Evolutionary conservation across 768 basidiomycete species (phyloP), one percentile per base, ranked within the genome.

Genomic region (Pleurotus eryngii): DNA sequence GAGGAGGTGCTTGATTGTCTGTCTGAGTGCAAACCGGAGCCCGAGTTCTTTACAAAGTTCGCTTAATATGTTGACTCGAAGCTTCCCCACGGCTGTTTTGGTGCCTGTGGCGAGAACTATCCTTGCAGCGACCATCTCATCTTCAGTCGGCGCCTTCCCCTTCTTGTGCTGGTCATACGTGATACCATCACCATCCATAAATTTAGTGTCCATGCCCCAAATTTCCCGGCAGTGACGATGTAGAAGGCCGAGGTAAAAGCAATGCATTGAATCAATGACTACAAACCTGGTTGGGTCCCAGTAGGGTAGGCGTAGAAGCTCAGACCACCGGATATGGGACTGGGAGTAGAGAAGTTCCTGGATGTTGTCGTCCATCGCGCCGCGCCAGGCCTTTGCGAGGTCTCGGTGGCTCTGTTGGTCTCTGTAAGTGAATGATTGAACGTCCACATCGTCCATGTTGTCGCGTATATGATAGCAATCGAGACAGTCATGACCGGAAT

Each of bases 241-340:
- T 26, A 73, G 49, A 3, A 67, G 43, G 12, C 65, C 65, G 15
- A 76, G 64, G 48, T 68, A 67, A 2, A 76, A 58, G 17, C 65
- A 65, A 39, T 77, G 75, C 74, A 77, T 77, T 1, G 66, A 57
- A 42, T 78, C 73, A 14, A 74, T 60, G 0, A 70, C 64, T 0
- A 66, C 40, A 30, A 64, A 69, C 1, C 22, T 38, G 1, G 63
- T 65, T 6, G 67, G 68, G 37, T 74, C 60, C 65, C 68, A 76
- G 61, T 76, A 76, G 0, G 72, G 68, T 4, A 77, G 63, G 2
- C 59, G 42, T 11, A 70, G 60, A 0, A 75, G 57, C 15, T 67
- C 63, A 0, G 68, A 67, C 61, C 64, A 76, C 0, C 67, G 54
- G 1, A 74, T 46, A 26, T 26, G 14, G 50, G 15, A 2, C 30